A percentile compares a stretch with the other conserved stretches of the same genome.
phyloP scores from a whole-genome alignment of 140 eudicot species.

The Cichorium intybus region DNA sequence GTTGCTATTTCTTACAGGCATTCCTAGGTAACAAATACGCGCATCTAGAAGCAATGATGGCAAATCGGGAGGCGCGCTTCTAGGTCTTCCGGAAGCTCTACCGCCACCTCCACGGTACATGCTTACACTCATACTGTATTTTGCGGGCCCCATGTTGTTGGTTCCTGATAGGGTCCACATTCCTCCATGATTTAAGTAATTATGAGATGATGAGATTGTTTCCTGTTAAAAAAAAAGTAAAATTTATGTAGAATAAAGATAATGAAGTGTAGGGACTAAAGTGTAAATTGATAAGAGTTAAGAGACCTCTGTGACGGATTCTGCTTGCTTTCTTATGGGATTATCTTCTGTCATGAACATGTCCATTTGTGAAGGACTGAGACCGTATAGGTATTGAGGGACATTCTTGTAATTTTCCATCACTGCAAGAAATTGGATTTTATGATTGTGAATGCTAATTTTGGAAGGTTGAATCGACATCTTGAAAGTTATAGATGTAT shows the following conservation, averaged over 20 bases:
- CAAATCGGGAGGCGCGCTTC: slow-evolving; percentile 90
- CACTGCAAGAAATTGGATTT: too few relatives aligned
- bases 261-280: not conserved
- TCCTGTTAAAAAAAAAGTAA: slow-evolving; percentile 45
- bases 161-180: slow-evolving; percentile 62
- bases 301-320: slow-evolving; percentile 68
- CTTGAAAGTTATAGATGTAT: too few relatives aligned
- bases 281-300: not conserved
- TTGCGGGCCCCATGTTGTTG: slow-evolving; percentile 49
- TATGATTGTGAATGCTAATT: too few relatives aligned
- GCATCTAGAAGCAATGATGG: slow-evolving; percentile 79
- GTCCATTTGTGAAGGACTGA: slow-evolving; percentile 79
- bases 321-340: slow-evolving; percentile 65
- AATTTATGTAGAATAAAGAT: not conserved
- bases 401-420: slow-evolving; percentile 81
- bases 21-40: slow-evolving; percentile 77
- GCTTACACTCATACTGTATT: slow-evolving; percentile 66
- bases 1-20: slow-evolving; percentile 55
- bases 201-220: slow-evolving; percentile 55
- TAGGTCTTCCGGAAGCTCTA: slow-evolving; percentile 59
- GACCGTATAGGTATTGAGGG: slow-evolving; percentile 72
- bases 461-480: too few relatives aligned
- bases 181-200: slow-evolving; percentile 68
- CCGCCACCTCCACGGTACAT: slow-evolving; percentile 65
- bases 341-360: slow-evolving; percentile 92